These are phyloP conservation scores for Cylindrotheca fusiformis DNA, from an alignment of 108 stramenopile genomes.

Conservation along the genomic window DNA sequence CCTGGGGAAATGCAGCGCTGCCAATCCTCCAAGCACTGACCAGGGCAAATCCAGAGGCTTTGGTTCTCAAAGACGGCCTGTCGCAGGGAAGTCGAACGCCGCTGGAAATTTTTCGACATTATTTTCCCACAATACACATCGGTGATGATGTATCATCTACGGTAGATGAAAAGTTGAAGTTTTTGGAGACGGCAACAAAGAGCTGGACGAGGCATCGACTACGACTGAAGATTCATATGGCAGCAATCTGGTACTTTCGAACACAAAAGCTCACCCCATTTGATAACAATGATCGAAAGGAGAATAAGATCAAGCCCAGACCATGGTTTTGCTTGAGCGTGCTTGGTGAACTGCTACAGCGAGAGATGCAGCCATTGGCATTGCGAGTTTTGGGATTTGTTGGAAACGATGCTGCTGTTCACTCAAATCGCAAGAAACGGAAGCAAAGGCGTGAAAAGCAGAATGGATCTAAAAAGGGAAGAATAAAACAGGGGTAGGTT, in stretches of 20 bases:
- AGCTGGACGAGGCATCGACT: conserved; percentile 15
- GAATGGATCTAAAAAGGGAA: too few species aligned
- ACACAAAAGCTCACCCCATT: conserved; percentile 15
- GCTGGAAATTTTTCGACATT: conserved; percentile 14
- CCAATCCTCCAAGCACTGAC: conserved; percentile 15
- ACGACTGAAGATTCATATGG: conserved; percentile 3
- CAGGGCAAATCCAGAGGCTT: conserved; percentile 13
- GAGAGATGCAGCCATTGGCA: conserved; percentile 31
- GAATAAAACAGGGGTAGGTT: too few species aligned
- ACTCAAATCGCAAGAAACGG: too few species aligned
- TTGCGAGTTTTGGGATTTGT: conserved; percentile 14
- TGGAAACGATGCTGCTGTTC: conserved; percentile 11
- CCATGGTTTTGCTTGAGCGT: conserved; percentile 33
- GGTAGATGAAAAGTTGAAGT: conserved; percentile 1
- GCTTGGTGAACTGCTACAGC: conserved; percentile 27
- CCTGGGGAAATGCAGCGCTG: conserved; percentile 14
- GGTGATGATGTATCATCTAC: not conserved
- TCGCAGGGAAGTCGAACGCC: conserved; percentile 21
- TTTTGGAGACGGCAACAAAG: not conserved
- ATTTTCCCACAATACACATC: not conserved
- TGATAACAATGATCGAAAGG: conserved; percentile 21
- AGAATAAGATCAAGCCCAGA: conserved; percentile 6
- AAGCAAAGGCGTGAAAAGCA: not conserved
- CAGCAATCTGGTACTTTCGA: conserved; percentile 6
- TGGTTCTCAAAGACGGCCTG: conserved; percentile 11